Conservation (phyloP, 805 yeast genomes). For the Candida sakaeoensis region DNA sequence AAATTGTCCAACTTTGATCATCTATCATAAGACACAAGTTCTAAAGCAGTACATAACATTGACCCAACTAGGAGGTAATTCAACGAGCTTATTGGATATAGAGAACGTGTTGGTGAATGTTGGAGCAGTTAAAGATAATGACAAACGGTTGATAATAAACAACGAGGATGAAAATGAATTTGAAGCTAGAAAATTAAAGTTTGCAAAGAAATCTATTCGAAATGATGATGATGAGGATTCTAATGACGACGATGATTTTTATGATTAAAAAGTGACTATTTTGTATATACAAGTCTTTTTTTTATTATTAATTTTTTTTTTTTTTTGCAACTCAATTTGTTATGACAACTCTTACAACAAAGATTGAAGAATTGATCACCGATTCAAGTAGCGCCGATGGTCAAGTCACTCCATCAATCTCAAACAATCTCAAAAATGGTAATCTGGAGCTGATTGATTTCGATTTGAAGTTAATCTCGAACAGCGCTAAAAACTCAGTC, state of each 20-base stretch:
- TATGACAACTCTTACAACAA: conserved; percentile 6
- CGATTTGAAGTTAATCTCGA: not conserved
- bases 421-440: not conserved
- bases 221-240: conserved; percentile 29
- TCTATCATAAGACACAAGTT: conserved; percentile 77
- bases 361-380: conserved; percentile 4
- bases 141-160: conserved; percentile 61
- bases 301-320: not conserved
- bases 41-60: conserved; percentile 78
- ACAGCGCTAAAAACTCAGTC: not conserved
- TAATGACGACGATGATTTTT: conserved; percentile 6
- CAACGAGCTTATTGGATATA: conserved; percentile 63
- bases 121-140: conserved; percentile 63
- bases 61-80: conserved; percentile 79
- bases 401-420: not conserved
- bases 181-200: conserved; percentile 50
- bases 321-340: conserved; percentile 3
- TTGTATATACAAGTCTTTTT: not conserved
- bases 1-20: conserved; percentile 86
- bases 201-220: conserved; percentile 56
- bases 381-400: conserved; percentile 1
- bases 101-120: conserved; percentile 67
- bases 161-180: conserved; percentile 53
- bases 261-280: conserved; percentile 1
- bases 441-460: not conserved